A percentile compares a stretch with the other conserved stretches of the same genome.
phyloP scores from a whole-genome alignment of 1,284 basidiomycete genomes.

The Cutaneotrichosporon spelunceum region DNA sequence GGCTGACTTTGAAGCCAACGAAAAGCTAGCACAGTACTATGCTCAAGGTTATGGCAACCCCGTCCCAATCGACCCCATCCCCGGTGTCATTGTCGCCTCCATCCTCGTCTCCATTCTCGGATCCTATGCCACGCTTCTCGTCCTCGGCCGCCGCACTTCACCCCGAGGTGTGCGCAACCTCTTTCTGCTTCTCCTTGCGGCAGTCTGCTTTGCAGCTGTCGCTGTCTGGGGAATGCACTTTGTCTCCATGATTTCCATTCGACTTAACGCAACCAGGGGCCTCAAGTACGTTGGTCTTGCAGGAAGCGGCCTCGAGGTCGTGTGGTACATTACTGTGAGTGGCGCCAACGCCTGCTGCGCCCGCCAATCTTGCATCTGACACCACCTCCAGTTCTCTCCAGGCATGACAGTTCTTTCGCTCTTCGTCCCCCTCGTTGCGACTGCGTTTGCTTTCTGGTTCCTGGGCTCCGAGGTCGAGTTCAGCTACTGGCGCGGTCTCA shows the following conservation, averaged over 20 bases:
- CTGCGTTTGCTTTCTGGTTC: constrained; percentile 54
- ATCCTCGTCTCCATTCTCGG: constrained; percentile 55
- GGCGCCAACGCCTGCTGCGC: constrained; percentile 5
- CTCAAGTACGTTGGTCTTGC: not conserved
- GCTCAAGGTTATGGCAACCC: constrained; percentile 21
- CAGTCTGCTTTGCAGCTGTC: constrained; percentile 81
- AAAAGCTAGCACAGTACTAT: constrained; percentile 49
- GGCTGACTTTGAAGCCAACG: constrained; percentile 28
- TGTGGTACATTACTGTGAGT: constrained; percentile 51
- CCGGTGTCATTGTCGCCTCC: constrained; percentile 54
- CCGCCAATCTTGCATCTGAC: not conserved
- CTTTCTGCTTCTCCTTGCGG: constrained; percentile 57
- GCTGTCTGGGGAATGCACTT: constrained; percentile 61
- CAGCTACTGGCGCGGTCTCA: constrained; percentile 47
- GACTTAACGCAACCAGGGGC: constrained; percentile 30
- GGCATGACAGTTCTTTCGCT: constrained; percentile 55
- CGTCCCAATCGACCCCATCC: constrained; percentile 51
- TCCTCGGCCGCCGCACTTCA: constrained; percentile 53
- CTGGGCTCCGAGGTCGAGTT: constrained; percentile 52
- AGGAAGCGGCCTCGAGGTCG: constrained; percentile 23
- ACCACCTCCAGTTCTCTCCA: constrained; percentile 44
- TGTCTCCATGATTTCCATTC: constrained; percentile 54
- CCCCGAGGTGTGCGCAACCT: constrained; percentile 52
- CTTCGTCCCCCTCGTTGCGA: constrained; percentile 54
- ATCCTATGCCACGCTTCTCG: constrained; percentile 54